phyloP scores from a whole-genome alignment of 1,284 basidiomycete genomes.

The Ceratobasidium sp. region DNA sequence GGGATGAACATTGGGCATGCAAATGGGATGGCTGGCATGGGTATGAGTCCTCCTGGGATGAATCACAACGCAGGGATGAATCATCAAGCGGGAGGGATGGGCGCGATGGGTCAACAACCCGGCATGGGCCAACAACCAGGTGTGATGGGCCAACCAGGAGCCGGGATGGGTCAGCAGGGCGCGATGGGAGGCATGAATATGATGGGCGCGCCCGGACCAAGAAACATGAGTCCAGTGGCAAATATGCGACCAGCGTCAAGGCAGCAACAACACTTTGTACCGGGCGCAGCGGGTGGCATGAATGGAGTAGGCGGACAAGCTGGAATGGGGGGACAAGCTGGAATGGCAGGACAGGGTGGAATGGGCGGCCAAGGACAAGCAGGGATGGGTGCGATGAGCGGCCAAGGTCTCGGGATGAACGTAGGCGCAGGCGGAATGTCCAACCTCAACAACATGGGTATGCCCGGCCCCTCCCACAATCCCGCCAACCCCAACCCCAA shows the following conservation, averaged over 20 bases:
- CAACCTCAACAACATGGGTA: neutral
- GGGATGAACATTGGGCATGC: neutral
- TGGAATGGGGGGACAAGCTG: neutral
- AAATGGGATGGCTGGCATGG: neutral
- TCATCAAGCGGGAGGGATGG: neutral
- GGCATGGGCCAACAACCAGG: slow-evolving; percentile 5
- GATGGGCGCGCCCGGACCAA: slow-evolving; percentile 12
- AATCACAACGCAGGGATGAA: neutral
- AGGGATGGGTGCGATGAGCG: slow-evolving; percentile 8
- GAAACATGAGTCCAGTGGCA: slow-evolving; percentile 36
- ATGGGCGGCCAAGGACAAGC: neutral
- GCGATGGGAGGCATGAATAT: slow-evolving; percentile 13
- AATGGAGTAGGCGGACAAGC: neutral
- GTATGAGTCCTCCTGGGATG: neutral
- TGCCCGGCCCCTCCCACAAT: too few species aligned
- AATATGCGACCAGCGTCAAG: slow-evolving; percentile 33
- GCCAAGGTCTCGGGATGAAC: neutral
- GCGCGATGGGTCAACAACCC: neutral
- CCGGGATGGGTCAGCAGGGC: slow-evolving; percentile 3
- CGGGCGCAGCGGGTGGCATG: slow-evolving; percentile 15
- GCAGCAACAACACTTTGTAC: slow-evolving; percentile 1
- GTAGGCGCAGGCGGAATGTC: neutral
- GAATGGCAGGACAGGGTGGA: slow-evolving; percentile 1
- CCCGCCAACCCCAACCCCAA: neutral
- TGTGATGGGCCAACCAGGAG: neutral